A percentile compares a stretch with the other conserved stretches of the same genome.
These are phyloP conservation scores for Cyberlindnera suaveolens DNA, from an alignment of 805 yeast species.

Conservation along the genomic window DNA sequence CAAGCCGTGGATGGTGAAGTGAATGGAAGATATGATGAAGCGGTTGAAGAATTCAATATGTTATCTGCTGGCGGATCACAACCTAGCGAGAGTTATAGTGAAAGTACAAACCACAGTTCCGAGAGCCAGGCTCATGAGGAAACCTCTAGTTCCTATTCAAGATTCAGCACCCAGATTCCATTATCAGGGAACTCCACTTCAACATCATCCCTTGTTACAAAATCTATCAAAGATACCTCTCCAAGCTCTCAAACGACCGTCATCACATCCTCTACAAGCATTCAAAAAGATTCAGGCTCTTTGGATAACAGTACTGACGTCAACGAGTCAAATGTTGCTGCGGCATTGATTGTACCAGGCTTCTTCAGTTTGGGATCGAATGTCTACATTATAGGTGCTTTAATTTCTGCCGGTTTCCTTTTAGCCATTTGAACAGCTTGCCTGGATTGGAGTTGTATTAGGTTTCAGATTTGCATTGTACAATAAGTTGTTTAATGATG, in stretches of 20 bases:
- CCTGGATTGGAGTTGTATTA: no score
- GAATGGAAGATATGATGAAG: constrained; percentile 49
- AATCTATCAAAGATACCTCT: neutral
- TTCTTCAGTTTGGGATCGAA: no score
- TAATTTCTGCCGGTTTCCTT: no score
- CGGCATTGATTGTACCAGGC: no score
- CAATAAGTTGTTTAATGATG: no score
- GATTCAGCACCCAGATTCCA: constrained; percentile 7
- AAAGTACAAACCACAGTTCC: neutral
- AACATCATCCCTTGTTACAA: neutral
- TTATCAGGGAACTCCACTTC: neutral
- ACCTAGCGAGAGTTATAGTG: constrained; percentile 8
- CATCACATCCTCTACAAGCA: no score
- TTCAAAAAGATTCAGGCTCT: no score
- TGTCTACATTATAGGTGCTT: no score
- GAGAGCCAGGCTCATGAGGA: constrained; percentile 2
- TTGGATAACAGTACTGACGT: no score
- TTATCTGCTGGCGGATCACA: constrained; percentile 28
- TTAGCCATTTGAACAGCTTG: no score
- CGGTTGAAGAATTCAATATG: constrained; percentile 35
- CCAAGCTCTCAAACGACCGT: neutral
- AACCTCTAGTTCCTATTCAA: constrained; percentile 6
- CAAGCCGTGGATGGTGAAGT: constrained; percentile 51
- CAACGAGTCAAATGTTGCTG: no score
- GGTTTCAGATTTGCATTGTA: no score